A percentile compares a stretch with the other conserved stretches of the same genome.
Conservation (phyloP, 2,329 filamentous ascomycete genomes). For the Alternaria arbusti region DNA sequence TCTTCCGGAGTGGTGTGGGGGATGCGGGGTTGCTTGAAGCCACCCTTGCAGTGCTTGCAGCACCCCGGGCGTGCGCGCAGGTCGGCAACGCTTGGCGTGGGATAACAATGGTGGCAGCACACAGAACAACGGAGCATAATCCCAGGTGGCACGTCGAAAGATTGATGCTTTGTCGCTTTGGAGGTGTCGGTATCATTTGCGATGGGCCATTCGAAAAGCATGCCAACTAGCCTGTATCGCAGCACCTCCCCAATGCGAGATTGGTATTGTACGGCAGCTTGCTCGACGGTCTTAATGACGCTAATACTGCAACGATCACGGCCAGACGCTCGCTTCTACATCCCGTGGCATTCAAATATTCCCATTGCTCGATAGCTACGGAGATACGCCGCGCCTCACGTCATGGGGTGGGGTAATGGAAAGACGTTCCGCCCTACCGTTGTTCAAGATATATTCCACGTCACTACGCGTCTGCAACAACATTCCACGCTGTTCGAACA, state of each 20-base stretch:
- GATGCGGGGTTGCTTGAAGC: neutral
- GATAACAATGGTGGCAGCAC: slow-evolving; percentile 6
- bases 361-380: neutral
- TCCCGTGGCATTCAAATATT: neutral
- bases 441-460: neutral
- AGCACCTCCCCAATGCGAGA: neutral
- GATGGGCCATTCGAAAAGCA: neutral
- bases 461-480: neutral
- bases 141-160: neutral
- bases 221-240: neutral
- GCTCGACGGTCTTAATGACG: neutral
- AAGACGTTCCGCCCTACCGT: neutral
- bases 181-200: neutral
- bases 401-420: neutral
- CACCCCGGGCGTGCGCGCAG: neutral
- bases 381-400: neutral
- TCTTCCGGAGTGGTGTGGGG: neutral
- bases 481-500: neutral
- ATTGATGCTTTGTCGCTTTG: neutral
- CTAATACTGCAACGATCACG: neutral
- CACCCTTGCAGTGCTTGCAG: neutral
- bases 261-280: neutral
- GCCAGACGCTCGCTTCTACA: neutral
- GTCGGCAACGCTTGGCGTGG: neutral
- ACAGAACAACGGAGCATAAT: neutral